Base-by-base conservation (phyloP, 306 rosid species). In the Cucurbita moschata region DNA sequence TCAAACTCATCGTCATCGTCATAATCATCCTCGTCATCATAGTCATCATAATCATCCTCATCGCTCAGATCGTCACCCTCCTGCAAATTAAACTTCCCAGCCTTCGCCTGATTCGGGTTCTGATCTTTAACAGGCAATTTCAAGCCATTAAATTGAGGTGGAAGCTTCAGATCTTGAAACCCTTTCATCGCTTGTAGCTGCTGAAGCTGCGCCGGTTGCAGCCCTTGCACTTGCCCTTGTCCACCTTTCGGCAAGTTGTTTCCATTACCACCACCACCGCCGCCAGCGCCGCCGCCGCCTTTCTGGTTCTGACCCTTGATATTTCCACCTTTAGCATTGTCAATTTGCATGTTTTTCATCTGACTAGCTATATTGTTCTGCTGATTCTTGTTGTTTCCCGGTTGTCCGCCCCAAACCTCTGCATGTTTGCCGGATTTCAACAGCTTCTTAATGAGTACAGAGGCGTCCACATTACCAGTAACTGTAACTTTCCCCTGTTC, bases 401-500 rank as follows among this genome's bases (percentile, higher is more conserved):
- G 89, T 0, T 90, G 82, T 15, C 86, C 86, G 14, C 82, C 88
- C 96, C 99, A 95, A 10, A 88, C 70, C 80, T 88, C 92, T 23
- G 97, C 99, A 81, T 88, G 91, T 71, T 95, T 95, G 26, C 97
- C 97, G 9, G 99, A 95, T 77, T 95, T 95, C 0, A 81, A 47
- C 26, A 95, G 91, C 87, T 89, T 95, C 91, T 85, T 95, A 72
- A 95, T 89, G 71, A 95, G 90, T 63, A 95, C 69, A 1, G 82
- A 76, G 1, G 97, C 91, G 85, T 95, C 99, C 3, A 91, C 96
- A 86, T 83, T 91, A 26, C 99, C 96, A 0, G 97, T 85, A 15
- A 95, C 92, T 0, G 91, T 88, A 47, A 95, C 99, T 75, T 82
- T 95, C 44, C 99, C 99, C n/a, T 84, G 97, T 1, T 95, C 99